Evolutionary conservation across 306 rosid genomes (phyloP).

Genomic region (Cicer judaicum): DNA sequence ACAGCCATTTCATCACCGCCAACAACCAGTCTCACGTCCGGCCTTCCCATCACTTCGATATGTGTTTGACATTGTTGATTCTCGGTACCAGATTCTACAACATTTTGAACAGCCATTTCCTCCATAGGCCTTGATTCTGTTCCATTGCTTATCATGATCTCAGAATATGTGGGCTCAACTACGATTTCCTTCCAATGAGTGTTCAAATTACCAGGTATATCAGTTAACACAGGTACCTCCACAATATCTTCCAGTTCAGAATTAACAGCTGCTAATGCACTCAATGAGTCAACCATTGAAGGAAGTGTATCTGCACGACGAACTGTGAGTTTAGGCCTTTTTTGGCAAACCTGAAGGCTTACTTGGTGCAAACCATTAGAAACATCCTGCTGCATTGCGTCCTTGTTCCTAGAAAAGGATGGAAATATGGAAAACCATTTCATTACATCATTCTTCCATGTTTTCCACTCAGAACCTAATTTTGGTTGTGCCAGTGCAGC

Average conservation of each 20-base stretch:
- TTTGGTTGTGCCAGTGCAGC: slow-evolving; percentile 58
- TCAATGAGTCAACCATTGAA: slow-evolving; percentile 51
- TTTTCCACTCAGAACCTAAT: slow-evolving; percentile 75
- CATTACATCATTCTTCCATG: slow-evolving; percentile 81
- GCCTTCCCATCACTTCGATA: slow-evolving; percentile 4
- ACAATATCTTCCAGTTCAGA: slow-evolving; percentile 49
- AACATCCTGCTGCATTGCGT: slow-evolving; percentile 49
- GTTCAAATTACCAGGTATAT: slow-evolving; percentile 49
- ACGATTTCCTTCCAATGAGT: slow-evolving; percentile 56
- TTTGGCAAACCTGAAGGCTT: slow-evolving; percentile 62
- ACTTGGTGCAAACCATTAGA: slow-evolving; percentile 56
- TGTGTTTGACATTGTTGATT: slow-evolving; percentile 3
- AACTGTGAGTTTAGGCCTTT: slow-evolving; percentile 83
- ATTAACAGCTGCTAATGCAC: slow-evolving; percentile 52
- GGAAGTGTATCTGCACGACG: slow-evolving; percentile 76
- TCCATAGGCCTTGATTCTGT: slow-evolving; percentile 55
- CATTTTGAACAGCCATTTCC: slow-evolving; percentile 44
- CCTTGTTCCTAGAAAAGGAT: slow-evolving; percentile 51
- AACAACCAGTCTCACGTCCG: slow-evolving; percentile 62
- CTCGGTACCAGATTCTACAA: slow-evolving; percentile 56
- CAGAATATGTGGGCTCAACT: slow-evolving; percentile 55
- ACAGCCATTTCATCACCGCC: slow-evolving; percentile 36
- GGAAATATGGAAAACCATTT: slow-evolving; percentile 73
- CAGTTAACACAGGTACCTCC: slow-evolving; percentile 53
- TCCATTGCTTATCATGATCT: slow-evolving; percentile 46